Evolutionary conservation across 129 eudicot genomes (phyloP), one percentile per base, ranked within the genome.

Genomic region (Helianthus tuberosus): DNA sequence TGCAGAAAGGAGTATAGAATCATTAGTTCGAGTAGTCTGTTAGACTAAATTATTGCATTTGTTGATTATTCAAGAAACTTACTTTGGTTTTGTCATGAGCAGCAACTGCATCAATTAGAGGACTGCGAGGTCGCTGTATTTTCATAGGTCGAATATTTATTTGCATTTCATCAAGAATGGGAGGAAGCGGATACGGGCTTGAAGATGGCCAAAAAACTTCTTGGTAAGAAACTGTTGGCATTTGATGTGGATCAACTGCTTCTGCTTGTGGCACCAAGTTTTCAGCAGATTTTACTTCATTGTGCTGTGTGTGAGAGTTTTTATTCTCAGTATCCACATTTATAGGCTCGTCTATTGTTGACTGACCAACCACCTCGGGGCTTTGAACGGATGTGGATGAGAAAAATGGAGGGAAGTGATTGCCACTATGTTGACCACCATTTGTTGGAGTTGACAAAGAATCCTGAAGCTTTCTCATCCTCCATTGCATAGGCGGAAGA

Each of bases 401-500:
- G 64, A 83, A 75, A 50, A 62, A 5, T 41, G 84, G 72, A 48
- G 78, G 88, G 66, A 83, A 72, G 69, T 36, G 52, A 58, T 54
- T 53, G 17, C 25, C 17, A 57, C 64, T 62, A 57, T 62, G 63
- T 72, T 36, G 82, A 53, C 23, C 80, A 49, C 43, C 50, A n/a
- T 75, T 85, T 38, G 81, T 76, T 49, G 85, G 74, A 80, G 82
- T 59, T 39, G 60, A 69, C 36, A 73, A 76, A 64, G 88, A 17
- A 50, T 80, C 80, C 64, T 79, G 89, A 64, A 78, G 69, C 67
- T 73, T 84, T 46, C 88, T 88, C 75, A 84, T 82, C 80, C 91
- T 88, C 98, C 98, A 90, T 67, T 93, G 96, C 73, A 85, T 85
- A n/a, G 96, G 97, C 32, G 97, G 97, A 80, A 92, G 87, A 80